phyloP scores from a whole-genome alignment of 176 grass and related monocot species.

The Calamus simplicifolius region DNA sequence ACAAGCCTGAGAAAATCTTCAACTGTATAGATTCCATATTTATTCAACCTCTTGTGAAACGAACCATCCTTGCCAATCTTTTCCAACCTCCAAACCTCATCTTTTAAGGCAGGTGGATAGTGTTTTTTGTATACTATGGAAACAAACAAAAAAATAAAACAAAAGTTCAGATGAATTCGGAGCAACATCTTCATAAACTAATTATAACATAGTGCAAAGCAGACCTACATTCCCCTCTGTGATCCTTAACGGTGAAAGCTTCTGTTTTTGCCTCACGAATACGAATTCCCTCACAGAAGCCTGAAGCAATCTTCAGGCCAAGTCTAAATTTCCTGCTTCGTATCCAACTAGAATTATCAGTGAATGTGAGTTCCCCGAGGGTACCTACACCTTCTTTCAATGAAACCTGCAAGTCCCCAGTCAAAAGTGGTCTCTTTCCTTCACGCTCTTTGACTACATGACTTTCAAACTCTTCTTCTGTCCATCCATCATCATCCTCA shows the following conservation, averaged over 20 bases:
- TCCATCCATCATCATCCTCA: conserved; percentile 13
- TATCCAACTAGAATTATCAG: conserved; percentile 23
- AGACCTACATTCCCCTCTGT: conserved; percentile 19
- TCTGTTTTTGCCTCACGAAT: conserved; percentile 19
- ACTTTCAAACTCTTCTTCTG: conserved; percentile 15
- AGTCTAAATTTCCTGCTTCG: conserved; percentile 21
- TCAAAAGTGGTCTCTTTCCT: conserved; percentile 20
- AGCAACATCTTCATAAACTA: too few relatives aligned
- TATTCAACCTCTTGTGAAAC: conserved; percentile 15
- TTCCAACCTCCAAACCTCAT: conserved; percentile 21
- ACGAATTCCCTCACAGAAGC: conserved; percentile 6
- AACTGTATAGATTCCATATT: not conserved
- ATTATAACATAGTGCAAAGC: too few relatives aligned
- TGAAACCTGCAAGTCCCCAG: conserved; percentile 7
- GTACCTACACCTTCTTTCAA: conserved; percentile 19
- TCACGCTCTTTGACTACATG: conserved; percentile 22
- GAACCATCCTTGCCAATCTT: conserved; percentile 24
- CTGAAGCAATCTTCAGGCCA: conserved; percentile 16
- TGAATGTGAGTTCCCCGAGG: conserved; percentile 13
- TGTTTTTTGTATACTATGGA: conserved; percentile 16
- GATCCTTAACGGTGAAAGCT: conserved; percentile 20
- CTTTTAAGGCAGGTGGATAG: conserved; percentile 20
- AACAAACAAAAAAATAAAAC: not conserved
- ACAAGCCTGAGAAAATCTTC: conserved; percentile 23
- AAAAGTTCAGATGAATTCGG: too few relatives aligned